Evolutionary conservation across 2,329 filamentous ascomycete genomes (phyloP), one percentile per base, ranked within the genome.

Genomic region (Trichoderma sp.): DNA sequence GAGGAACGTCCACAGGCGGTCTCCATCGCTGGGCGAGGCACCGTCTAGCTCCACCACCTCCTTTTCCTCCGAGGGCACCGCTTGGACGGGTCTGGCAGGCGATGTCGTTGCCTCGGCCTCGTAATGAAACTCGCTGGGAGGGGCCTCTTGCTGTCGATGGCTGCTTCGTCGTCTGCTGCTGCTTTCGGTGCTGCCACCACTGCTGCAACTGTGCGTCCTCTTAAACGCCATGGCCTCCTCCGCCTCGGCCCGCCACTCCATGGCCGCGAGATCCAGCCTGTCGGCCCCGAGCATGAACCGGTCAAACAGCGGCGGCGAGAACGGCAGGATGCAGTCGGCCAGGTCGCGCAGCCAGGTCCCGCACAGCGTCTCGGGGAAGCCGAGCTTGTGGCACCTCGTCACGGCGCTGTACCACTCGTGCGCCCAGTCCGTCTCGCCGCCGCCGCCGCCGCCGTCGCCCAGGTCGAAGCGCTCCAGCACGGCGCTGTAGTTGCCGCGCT

Each of bases 281-380:
- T 61, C 63, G 3, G 63, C 63, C 43, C 63, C 63, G 28, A 55
- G 47, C 57, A 48, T 47, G 19, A 65, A 62, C 56, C 17, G 57
- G 30, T 60, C 63, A 56, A 52, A 65, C 44, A 65, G 24, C 14
- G 10, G 15, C 15, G 48, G 43, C 7, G 57, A 60, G 34, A 56
- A 65, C 5, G 63, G 63, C 50, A 56, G 9, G 43, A 65, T 56
- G 19, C 54, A 55, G 14, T 56, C 43, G 10, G 63, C 63, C 43
- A 65, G 14, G 17, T 65, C 63, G 3, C 63, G 58, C 50, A 65
- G 50, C 63, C 63, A 65, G 17, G 57, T 58, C 17, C 63, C 63
- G 41, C 56, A 61, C 43, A 61, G 63, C n/a, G 57, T 61, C 51
- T 65, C 63, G 1, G 63, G 63, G 6, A 65, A 54, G 30, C 56